Evolutionary conservation across 1,284 basidiomycete species (phyloP).

Genomic region (Ustilago cynodontis): DNA sequence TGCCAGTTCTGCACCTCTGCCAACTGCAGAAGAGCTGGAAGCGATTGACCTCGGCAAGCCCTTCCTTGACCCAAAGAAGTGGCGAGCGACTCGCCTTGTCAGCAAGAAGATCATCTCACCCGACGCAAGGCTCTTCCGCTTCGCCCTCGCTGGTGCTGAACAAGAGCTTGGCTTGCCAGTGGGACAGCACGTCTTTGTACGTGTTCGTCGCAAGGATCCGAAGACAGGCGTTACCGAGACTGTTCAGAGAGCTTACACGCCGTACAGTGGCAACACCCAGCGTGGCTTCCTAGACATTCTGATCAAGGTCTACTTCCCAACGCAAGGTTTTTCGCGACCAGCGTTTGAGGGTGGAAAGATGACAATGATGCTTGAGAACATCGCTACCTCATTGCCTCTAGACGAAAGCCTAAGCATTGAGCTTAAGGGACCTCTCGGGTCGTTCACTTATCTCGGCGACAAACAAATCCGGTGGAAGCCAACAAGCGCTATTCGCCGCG

Average conservation of each 20-base stretch:
- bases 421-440: slow-evolving; percentile 77
- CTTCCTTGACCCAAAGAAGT: slow-evolving; percentile 74
- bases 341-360: slow-evolving; percentile 74
- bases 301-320: slow-evolving; percentile 76
- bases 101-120: slow-evolving; percentile 72
- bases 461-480: slow-evolving; percentile 72
- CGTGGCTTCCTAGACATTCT: slow-evolving; percentile 73
- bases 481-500: slow-evolving; percentile 62
- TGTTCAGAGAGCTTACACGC: slow-evolving; percentile 78
- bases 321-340: slow-evolving; percentile 20
- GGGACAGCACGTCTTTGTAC: slow-evolving; percentile 76
- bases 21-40: slow-evolving; percentile 22
- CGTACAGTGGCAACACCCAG: slow-evolving; percentile 73
- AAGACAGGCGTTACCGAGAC: slow-evolving; percentile 72
- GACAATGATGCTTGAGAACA: slow-evolving; percentile 74
- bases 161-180: slow-evolving; percentile 76
- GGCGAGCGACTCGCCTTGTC: slow-evolving; percentile 74
- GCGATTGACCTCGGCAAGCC: slow-evolving; percentile 53
- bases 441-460: slow-evolving; percentile 75
- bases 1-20: background rate
- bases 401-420: slow-evolving; percentile 70
- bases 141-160: slow-evolving; percentile 72
- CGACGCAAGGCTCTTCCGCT: slow-evolving; percentile 75
- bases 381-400: slow-evolving; percentile 67
- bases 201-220: slow-evolving; percentile 59